A percentile compares a stretch with the other conserved stretches of the same genome.
Evolutionary conservation across 306 rosid genomes (phyloP).

Genomic region (Herpetospermum pedunculosum): DNA sequence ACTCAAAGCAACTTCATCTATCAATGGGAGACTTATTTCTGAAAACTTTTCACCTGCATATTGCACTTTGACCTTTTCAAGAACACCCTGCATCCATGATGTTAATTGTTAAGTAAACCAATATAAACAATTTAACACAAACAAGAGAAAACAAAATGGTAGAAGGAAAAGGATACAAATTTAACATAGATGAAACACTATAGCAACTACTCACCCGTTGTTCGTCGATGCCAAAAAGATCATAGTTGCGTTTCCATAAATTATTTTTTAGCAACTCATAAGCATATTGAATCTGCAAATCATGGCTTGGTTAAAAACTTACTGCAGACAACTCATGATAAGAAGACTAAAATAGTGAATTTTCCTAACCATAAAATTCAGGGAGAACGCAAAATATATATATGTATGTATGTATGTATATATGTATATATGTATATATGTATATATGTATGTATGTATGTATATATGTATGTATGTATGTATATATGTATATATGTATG

Average conservation of each 20-base stretch:
- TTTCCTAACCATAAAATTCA: neutral
- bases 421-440: neutral
- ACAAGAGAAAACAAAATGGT: neutral
- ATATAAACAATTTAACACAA: neutral
- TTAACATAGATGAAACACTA: neutral
- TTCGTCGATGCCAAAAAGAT: slow-evolving; percentile 68
- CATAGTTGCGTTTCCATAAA: slow-evolving; percentile 73
- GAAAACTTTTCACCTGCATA: slow-evolving; percentile 47
- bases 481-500: neutral
- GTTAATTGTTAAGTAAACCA: neutral
- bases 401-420: neutral
- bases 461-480: neutral
- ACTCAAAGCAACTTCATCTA: slow-evolving; percentile 45
- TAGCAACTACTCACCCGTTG: slow-evolving; percentile 45
- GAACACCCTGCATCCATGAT: slow-evolving; percentile 38
- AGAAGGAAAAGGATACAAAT: neutral
- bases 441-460: neutral
- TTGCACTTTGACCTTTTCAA: slow-evolving; percentile 48
- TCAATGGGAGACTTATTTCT: slow-evolving; percentile 44
- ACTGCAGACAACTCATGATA: neutral
- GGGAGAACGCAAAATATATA: neutral
- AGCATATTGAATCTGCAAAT: slow-evolving; percentile 74
- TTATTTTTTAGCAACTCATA: slow-evolving; percentile 78
- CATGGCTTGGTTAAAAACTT: neutral
- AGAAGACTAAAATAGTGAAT: neutral